These are phyloP conservation scores for Corylus heterophylla DNA, from an alignment of 306 rosid species.

Conservation along the genomic window DNA sequence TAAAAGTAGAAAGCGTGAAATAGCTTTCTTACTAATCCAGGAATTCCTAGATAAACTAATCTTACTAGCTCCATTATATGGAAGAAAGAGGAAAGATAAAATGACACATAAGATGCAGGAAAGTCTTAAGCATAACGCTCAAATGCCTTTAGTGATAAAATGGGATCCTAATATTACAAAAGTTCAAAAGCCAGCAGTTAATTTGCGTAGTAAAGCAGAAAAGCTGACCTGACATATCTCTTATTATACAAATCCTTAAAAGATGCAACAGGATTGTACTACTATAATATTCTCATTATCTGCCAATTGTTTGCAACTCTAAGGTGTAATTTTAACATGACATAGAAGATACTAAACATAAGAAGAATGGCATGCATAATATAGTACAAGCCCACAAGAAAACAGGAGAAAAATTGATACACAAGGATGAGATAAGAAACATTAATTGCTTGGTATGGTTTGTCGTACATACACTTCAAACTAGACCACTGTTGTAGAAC, in stretches of 20 bases:
- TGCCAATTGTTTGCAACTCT: conserved; percentile 15
- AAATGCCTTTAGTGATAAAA: conserved; percentile 18
- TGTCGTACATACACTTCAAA: conserved; percentile 46
- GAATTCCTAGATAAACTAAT: conserved; percentile 21
- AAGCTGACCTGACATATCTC: not conserved
- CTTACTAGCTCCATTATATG: conserved; percentile 17
- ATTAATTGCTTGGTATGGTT: conserved; percentile 42
- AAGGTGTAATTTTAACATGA: not conserved
- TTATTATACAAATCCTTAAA: not conserved
- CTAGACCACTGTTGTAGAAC: conserved; percentile 46
- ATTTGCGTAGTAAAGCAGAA: conserved; percentile 4
- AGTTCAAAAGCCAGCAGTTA: conserved; percentile 28
- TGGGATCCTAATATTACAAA: conserved; percentile 17
- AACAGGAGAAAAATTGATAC: conserved; percentile 29
- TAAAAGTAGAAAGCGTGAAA: conserved; percentile 32
- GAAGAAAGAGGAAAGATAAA: conserved; percentile 19
- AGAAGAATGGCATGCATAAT: conserved; percentile 17
- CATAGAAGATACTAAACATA: conserved; percentile 16
- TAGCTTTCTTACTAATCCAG: conserved; percentile 21
- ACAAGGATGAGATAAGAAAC: conserved; percentile 29
- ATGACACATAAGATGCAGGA: not conserved
- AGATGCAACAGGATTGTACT: not conserved
- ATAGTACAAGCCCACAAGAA: conserved; percentile 25
- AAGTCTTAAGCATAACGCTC: conserved; percentile 15
- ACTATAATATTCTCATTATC: conserved; percentile 3